Percentiles rank a stretch among this genome's conserved stretches.
phyloP scores from a whole-genome alignment of 768 basidiomycete genomes.

The Leccinum longicurvipes region DNA sequence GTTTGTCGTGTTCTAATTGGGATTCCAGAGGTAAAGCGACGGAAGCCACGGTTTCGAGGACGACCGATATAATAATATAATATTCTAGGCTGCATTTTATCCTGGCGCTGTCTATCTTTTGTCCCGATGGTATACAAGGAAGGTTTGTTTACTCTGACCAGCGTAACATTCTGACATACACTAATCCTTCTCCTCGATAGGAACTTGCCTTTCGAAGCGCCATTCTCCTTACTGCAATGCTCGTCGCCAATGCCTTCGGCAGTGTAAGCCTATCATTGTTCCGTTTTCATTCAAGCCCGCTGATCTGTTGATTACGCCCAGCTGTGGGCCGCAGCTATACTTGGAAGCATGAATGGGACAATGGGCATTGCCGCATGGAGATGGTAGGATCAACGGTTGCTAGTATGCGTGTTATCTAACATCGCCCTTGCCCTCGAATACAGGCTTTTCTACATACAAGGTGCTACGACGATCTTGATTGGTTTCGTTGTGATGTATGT shows the following conservation, averaged over 20 bases:
- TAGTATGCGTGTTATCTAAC: background rate
- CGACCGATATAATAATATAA: background rate
- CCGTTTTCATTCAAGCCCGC: background rate
- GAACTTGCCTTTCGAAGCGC: constrained; percentile 64
- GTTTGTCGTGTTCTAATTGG: constrained; percentile 60
- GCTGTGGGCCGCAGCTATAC: constrained; percentile 72
- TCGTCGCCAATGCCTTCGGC: constrained; percentile 67
- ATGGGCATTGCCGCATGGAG: constrained; percentile 68
- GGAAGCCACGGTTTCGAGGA: background rate
- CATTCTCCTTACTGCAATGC: constrained; percentile 52
- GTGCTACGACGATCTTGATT: constrained; percentile 57
- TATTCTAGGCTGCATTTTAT: constrained; percentile 53
- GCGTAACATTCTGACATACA: background rate
- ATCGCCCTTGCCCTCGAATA: background rate
- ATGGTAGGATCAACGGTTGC: constrained; percentile 40
- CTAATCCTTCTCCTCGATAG: constrained; percentile 26
- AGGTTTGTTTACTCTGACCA: constrained; percentile 1
- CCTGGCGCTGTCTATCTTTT: constrained; percentile 48
- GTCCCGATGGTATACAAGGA: constrained; percentile 23
- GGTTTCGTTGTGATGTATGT: constrained; percentile 52
- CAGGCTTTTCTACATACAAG: constrained; percentile 75
- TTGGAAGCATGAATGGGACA: constrained; percentile 64
- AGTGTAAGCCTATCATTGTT: constrained; percentile 41
- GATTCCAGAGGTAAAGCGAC: constrained; percentile 46
- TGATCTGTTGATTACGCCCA: constrained; percentile 17